Evolutionary conservation across 805 yeast species (phyloP).

Genomic region (Saturnispora halmiae): DNA sequence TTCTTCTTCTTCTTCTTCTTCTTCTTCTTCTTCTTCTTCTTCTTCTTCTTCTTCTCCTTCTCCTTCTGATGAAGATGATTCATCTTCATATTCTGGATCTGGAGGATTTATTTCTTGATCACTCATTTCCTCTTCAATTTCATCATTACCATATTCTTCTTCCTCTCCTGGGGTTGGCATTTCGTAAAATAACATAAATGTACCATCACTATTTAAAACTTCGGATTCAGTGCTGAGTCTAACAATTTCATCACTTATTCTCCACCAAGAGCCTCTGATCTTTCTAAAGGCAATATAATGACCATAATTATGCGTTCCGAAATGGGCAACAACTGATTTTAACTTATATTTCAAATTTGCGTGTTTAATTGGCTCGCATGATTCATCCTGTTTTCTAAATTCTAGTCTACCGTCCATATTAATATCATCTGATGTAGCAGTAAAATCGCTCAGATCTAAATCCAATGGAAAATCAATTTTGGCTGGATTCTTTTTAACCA

Average conservation of each 20-base stretch:
- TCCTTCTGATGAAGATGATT: conserved; percentile 1
- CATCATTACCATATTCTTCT: conserved; percentile 6
- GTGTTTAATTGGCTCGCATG: conserved; percentile 5
- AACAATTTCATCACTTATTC: conserved; percentile 85
- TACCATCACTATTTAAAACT: conserved; percentile 75
- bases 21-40: conserved; percentile 3
- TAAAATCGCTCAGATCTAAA: conserved; percentile 59
- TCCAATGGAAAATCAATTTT: conserved; percentile 66
- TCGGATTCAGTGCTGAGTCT: conserved; percentile 72
- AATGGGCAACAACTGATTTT: conserved; percentile 84
- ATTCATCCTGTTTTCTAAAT: conserved; percentile 54
- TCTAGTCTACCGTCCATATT: conserved; percentile 74
- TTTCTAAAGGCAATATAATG: conserved; percentile 87
- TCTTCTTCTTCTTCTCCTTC: conserved; percentile 10
- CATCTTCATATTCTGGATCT: conserved; percentile 10
- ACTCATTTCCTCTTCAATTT: conserved; percentile 13
- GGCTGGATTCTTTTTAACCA: conserved; percentile 76
- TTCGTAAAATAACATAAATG: conserved; percentile 89
- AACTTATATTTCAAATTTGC: conserved; percentile 49
- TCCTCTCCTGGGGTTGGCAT: conserved; percentile 27
- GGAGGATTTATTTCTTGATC: conserved; percentile 9
- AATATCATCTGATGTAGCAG: conserved; percentile 58
- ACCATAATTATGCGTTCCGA: conserved; percentile 96
- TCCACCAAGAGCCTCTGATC: conserved; percentile 86
- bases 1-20: background rate